These are phyloP conservation scores for Grifola frondosa DNA, from an alignment of 1,284 basidiomycete genomes.

Conservation along the genomic window DNA sequence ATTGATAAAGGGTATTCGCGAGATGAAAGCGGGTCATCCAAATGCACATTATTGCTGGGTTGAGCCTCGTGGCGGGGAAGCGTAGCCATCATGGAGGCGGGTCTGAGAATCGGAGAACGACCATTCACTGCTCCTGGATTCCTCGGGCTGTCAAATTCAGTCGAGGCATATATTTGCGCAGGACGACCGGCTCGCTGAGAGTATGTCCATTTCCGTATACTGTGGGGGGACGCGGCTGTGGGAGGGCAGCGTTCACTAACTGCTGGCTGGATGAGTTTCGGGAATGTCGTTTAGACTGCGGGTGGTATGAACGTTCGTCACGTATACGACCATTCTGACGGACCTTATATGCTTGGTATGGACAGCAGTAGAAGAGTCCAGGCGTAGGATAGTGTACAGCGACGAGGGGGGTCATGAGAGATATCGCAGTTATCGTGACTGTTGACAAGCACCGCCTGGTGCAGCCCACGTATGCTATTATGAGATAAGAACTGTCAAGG, in stretches of 20 bases:
- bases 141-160: too few relatives aligned
- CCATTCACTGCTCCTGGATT: too few relatives aligned
- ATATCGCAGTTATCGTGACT: too few relatives aligned
- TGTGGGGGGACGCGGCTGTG: constrained; percentile 21
- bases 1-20: too few relatives aligned
- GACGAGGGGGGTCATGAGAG: too few relatives aligned
- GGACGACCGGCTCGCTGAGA: constrained; percentile 21
- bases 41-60: too few relatives aligned
- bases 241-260: constrained; percentile 32
- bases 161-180: too few relatives aligned
- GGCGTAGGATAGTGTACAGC: constrained; percentile 11
- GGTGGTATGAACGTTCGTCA: constrained; percentile 9
- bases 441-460: not conserved
- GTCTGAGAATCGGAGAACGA: constrained; percentile 12
- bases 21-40: too few relatives aligned
- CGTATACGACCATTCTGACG: constrained; percentile 18
- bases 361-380: too few relatives aligned
- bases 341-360: constrained; percentile 76
- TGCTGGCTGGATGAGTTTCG: constrained; percentile 47
- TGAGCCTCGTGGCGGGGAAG: constrained; percentile 11
- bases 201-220: constrained; percentile 20
- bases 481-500: too few relatives aligned
- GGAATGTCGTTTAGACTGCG: constrained; percentile 70
- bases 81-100: constrained; percentile 22
- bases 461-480: not conserved